These are phyloP conservation scores for Phytopythium litorale DNA, from an alignment of 352 stramenopile species.

Conservation along the genomic window DNA sequence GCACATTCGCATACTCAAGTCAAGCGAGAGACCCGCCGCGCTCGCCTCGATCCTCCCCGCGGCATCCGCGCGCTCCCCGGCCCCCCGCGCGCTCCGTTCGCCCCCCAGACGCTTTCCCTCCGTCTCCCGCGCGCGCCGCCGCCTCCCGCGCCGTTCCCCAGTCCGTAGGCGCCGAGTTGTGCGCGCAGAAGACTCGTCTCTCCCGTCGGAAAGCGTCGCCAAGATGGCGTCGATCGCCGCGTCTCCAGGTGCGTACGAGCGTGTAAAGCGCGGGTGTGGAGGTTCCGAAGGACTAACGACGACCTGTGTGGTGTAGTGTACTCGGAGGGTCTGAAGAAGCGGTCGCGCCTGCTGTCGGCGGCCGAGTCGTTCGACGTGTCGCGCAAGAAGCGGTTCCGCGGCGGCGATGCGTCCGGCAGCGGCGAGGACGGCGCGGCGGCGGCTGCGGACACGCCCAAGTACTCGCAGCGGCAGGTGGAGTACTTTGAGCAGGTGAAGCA, in stretches of 20 bases:
- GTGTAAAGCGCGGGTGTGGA: neutral
- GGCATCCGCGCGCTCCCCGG: neutral
- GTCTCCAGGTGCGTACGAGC: slow-evolving; percentile 33
- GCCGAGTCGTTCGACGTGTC: slow-evolving; percentile 51
- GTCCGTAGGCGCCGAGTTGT: neutral
- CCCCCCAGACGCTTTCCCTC: neutral
- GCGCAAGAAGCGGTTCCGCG: slow-evolving; percentile 63
- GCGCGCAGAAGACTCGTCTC: neutral
- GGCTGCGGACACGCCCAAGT: slow-evolving; percentile 66
- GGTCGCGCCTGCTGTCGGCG: slow-evolving; percentile 36
- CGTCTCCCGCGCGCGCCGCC: neutral
- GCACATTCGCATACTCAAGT: neutral
- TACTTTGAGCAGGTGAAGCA: slow-evolving; percentile 88
- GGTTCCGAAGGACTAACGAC: neutral
- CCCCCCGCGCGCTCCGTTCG: neutral
- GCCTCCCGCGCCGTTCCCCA: neutral
- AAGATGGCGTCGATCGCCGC: slow-evolving; percentile 75
- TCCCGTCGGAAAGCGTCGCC: neutral
- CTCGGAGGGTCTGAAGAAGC: slow-evolving; percentile 70
- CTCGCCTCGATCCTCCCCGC: neutral
- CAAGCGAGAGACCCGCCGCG: neutral
- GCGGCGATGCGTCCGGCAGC: slow-evolving; percentile 3
- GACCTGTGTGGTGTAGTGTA: slow-evolving; percentile 20
- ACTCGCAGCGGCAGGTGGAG: slow-evolving; percentile 82
- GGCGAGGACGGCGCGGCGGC: slow-evolving; percentile 15